A percentile compares a stretch with the other conserved stretches of the same genome.
Conservation (phyloP, 139 green algal species). For the Microglena sp. region DNA sequence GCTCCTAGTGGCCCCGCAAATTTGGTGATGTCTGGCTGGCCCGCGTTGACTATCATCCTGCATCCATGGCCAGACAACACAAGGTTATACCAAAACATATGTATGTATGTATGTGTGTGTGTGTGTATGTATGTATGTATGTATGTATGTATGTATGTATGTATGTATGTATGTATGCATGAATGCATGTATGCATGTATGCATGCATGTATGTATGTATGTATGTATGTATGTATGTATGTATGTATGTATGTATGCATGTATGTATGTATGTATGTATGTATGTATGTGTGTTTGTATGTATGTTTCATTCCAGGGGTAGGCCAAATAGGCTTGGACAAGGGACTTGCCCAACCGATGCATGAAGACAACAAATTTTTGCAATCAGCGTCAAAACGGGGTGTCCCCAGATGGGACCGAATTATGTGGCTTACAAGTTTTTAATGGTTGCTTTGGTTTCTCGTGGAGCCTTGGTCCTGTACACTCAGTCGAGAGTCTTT, state of each 20-base stretch:
- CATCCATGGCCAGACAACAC: too few relatives aligned
- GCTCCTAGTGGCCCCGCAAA: too few relatives aligned
- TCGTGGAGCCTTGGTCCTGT: too few relatives aligned
- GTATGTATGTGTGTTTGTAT: too few relatives aligned
- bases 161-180: not conserved
- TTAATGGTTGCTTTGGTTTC: too few relatives aligned
- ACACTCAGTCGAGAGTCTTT: too few relatives aligned
- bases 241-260: not conserved
- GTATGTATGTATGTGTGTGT: not conserved
- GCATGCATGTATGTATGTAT: not conserved
- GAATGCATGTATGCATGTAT: conserved; percentile 1
- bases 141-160: conserved; percentile 1
- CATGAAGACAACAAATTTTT: too few relatives aligned
- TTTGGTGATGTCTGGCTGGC: too few relatives aligned
- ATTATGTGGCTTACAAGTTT: too few relatives aligned
- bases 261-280: not conserved
- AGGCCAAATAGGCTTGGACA: not conserved
- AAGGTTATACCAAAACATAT: not conserved
- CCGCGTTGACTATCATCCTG: conserved; percentile 16
- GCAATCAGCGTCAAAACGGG: too few relatives aligned
- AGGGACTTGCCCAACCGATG: too few relatives aligned
- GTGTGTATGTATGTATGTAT: not conserved
- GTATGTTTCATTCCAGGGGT: too few relatives aligned
- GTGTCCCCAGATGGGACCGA: not conserved
- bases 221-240: not conserved